Base-by-base conservation (phyloP, 2,329 filamentous ascomycete genomes). In the Magnaporthiopsis incrustans region DNA sequence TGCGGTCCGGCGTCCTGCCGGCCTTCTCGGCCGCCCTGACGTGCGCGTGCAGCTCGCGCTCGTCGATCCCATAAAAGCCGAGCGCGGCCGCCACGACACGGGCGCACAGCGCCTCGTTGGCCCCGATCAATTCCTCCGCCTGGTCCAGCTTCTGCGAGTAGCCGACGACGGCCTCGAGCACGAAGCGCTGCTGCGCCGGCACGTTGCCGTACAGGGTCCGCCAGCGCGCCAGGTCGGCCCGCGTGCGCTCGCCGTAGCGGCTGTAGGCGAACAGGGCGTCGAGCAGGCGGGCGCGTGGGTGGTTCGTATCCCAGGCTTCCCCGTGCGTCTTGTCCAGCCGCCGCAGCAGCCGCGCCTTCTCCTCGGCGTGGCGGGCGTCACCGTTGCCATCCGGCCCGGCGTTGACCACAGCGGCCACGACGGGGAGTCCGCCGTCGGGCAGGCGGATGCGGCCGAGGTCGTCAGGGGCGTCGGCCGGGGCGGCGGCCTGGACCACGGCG, bases 161-260 rank as follows among this genome's bases (percentile, higher is more conserved):
- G 60, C 83, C 77, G 57, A 87, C 71, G 1, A 79, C 74, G n/a
- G 82, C 79, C 66, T 87, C 83, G 2, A 89, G 78, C 2, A 82
- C 30, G 78, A 35, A 25, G 50, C 73, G 75, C 58, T 80, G 78
- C 6, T 71, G 66, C 38, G 70, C 72, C 4, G 74, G 70, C 0
- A 74, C 72, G n/a, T 74, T 69, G 27, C 73, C 73, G 63, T 79
- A 79, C 0, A 79, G 65, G 3, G 70, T 69, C 18, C 72, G 71
- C 18, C 76, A 69, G 0, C 76, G 71, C 22, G 74, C 68, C 4
- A 80, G 64, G 33, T 79, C 78, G 1, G 68, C 70, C n/a, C 70
- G 71, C 32, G 78, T 74, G 0, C 71, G 67, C 14, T 73, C 69
- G 26, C 72, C 69, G 32, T 79, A 78, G 6, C 66, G 73, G 3